A percentile compares a stretch with the other conserved stretches of the same genome.
These are phyloP conservation scores for Neofusicoccum sp. DNA, from an alignment of 2,329 filamentous ascomycete genomes.

Conservation along the genomic window DNA sequence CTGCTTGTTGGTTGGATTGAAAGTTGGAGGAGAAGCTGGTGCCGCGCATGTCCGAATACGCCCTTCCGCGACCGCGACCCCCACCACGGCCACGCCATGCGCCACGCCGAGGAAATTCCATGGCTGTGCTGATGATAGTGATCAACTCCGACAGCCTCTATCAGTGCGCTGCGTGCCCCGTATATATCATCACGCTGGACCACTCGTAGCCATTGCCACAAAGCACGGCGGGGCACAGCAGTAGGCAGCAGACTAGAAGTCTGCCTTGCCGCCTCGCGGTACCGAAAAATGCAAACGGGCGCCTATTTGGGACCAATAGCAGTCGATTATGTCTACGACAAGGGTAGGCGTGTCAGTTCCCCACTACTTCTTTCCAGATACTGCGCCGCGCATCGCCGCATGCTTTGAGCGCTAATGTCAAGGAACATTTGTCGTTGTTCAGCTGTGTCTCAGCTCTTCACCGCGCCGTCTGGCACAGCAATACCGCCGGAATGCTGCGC, in stretches of 20 bases:
- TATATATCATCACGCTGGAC: neutral
- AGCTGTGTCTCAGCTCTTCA: neutral
- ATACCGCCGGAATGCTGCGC: too few species aligned
- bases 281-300: neutral
- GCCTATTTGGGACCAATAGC: neutral
- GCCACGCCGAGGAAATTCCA: slow-evolving; percentile 16
- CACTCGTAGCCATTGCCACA: neutral
- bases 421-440: neutral
- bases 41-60: slow-evolving; percentile 24
- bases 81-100: slow-evolving; percentile 31
- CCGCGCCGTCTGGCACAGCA: neutral
- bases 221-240: slow-evolving; percentile 1
- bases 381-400: neutral
- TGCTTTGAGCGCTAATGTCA: too few species aligned
- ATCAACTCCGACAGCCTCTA: too few species aligned
- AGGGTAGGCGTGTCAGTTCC: neutral
- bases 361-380: neutral
- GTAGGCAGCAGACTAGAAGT: neutral
- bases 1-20: slow-evolving; percentile 7
- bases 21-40: neutral
- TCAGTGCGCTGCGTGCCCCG: too few species aligned
- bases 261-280: slow-evolving; percentile 5
- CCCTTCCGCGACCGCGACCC: slow-evolving; percentile 22
- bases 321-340: neutral
- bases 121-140: too few species aligned